phyloP scores from a whole-genome alignment of 148 eudicot species.

The Talinum fruticosum region DNA sequence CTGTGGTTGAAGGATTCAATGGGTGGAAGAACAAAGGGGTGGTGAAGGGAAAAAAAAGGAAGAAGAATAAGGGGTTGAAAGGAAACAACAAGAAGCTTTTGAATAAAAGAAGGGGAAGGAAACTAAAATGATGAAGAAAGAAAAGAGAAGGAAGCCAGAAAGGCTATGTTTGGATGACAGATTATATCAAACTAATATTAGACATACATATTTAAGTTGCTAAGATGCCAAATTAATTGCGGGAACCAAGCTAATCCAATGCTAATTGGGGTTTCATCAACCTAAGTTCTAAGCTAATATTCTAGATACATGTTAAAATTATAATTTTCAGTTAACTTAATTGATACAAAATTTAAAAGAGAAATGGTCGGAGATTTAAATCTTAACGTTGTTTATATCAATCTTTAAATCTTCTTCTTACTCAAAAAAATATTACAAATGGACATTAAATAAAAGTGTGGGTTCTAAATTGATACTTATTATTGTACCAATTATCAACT shows the following conservation, averaged over 20 bases:
- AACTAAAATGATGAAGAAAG: not conserved
- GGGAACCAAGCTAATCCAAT: constrained; percentile 21
- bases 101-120: not conserved
- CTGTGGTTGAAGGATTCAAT: not conserved
- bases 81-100: not conserved
- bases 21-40: not conserved
- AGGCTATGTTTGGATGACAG: constrained; percentile 17
- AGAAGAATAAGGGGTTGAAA: not conserved
- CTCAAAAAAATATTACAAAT: too few species aligned
- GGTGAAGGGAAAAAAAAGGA: not conserved
- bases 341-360: too few species aligned
- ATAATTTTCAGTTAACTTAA: too few species aligned
- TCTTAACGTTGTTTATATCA: too few species aligned
- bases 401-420: too few species aligned
- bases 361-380: too few species aligned
- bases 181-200: constrained; percentile 2
- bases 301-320: too few species aligned
- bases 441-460: too few species aligned
- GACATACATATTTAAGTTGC: not conserved
- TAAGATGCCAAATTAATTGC: constrained; percentile 8
- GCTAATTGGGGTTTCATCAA: not conserved
- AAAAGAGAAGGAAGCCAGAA: not conserved
- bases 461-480: too few species aligned
- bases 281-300: too few species aligned
- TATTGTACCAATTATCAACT: too few species aligned